A percentile compares a stretch with the other conserved stretches of the same genome.
Evolutionary conservation across 2,329 filamentous ascomycete genomes (phyloP).

Genomic region (Parasarocladium wereldwijsianum): DNA sequence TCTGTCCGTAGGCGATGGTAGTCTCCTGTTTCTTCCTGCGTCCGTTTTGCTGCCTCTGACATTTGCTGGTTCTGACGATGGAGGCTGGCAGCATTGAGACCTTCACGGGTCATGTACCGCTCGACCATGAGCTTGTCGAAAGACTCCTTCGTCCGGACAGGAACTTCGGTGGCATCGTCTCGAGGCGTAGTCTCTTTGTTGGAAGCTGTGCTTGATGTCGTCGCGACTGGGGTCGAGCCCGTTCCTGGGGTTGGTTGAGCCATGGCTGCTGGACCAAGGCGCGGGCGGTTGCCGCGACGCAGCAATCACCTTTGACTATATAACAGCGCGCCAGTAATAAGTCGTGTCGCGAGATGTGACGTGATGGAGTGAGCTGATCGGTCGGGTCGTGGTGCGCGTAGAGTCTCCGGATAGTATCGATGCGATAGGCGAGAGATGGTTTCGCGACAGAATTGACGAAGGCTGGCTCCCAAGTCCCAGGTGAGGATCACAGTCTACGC

Average conservation of each 20-base stretch:
- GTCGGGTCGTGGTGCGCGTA: no score
- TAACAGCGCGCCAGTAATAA: no score
- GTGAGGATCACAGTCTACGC: no score
- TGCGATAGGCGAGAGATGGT: no score
- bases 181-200: constrained; percentile 14
- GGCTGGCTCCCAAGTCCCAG: no score
- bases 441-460: no score
- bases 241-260: constrained; percentile 22
- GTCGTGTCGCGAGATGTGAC: no score
- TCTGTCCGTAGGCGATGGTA: constrained; percentile 47
- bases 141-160: constrained; percentile 39
- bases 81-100: constrained; percentile 37
- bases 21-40: constrained; percentile 53
- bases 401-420: no score
- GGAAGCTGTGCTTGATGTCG: constrained; percentile 13
- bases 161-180: constrained; percentile 14
- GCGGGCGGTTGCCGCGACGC: constrained; percentile 3
- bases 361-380: no score
- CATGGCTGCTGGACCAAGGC: constrained; percentile 18
- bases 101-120: constrained; percentile 38
- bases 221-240: constrained; percentile 17
- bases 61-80: constrained; percentile 27
- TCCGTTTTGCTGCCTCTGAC: constrained; percentile 44
- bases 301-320: constrained; percentile 3
- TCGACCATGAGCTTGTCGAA: constrained; percentile 39